These are phyloP conservation scores for Dentipellis fragilis DNA, from an alignment of 768 basidiomycete genomes.

Conservation along the genomic window DNA sequence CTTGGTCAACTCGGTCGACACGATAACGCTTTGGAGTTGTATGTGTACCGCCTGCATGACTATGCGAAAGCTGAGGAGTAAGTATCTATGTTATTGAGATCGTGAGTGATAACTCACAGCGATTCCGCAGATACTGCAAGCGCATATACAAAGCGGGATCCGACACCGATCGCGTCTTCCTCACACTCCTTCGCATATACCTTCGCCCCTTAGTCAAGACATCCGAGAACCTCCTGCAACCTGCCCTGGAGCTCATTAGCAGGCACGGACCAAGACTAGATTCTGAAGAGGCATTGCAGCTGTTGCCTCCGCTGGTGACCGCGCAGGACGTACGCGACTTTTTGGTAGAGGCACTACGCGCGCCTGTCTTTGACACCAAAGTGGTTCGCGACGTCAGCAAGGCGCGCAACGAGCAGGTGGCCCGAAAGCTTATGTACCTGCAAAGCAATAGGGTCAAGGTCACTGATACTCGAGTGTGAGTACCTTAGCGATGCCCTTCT, in stretches of 20 bases:
- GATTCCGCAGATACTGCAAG: slow-evolving; percentile 71
- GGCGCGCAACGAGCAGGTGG: slow-evolving; percentile 69
- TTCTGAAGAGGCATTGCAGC: slow-evolving; percentile 67
- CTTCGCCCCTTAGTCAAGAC: slow-evolving; percentile 56
- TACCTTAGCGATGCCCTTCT: slow-evolving; percentile 11
- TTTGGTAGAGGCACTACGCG: slow-evolving; percentile 58
- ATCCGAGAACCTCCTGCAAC: slow-evolving; percentile 51
- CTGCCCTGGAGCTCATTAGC: slow-evolving; percentile 82
- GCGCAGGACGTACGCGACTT: slow-evolving; percentile 74
- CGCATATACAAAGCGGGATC: slow-evolving; percentile 55
- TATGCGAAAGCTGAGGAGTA: slow-evolving; percentile 86
- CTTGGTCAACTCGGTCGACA: slow-evolving; percentile 85
- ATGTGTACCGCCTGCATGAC: slow-evolving; percentile 80
- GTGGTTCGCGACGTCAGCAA: slow-evolving; percentile 64
- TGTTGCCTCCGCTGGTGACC: slow-evolving; percentile 85
- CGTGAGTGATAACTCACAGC: background rate
- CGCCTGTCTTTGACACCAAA: slow-evolving; percentile 56
- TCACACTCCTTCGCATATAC: slow-evolving; percentile 80
- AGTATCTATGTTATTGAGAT: slow-evolving; percentile 16
- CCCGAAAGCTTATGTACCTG: slow-evolving; percentile 60
- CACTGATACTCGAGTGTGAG: slow-evolving; percentile 87
- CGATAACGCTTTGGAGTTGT: slow-evolving; percentile 90
- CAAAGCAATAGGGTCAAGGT: slow-evolving; percentile 81
- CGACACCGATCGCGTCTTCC: slow-evolving; percentile 58
- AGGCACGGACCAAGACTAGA: slow-evolving; percentile 79